phyloP scores from a whole-genome alignment of 768 basidiomycete species.

The Lactarius akahatsu region DNA sequence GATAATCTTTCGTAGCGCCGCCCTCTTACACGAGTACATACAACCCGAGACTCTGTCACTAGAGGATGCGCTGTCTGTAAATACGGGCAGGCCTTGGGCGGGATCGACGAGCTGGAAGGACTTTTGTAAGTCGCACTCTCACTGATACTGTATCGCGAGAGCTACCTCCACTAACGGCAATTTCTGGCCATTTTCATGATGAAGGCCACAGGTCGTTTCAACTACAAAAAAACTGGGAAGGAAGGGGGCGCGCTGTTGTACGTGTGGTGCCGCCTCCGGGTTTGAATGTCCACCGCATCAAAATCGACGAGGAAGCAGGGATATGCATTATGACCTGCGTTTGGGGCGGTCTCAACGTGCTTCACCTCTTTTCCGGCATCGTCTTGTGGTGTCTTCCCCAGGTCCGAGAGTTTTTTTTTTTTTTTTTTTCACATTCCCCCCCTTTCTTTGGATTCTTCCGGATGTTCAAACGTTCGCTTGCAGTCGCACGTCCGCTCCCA shows the following conservation, averaged over 20 bases:
- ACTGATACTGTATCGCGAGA: neutral
- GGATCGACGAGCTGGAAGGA: conserved; percentile 53
- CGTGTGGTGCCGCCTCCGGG: conserved; percentile 40
- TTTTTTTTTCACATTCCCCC: neutral
- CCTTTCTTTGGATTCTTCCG: neutral
- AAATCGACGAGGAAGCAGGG: conserved; percentile 64
- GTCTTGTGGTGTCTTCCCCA: conserved; percentile 62
- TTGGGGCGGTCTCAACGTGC: conserved; percentile 57
- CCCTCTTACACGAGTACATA: conserved; percentile 51
- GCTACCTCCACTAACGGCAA: neutral
- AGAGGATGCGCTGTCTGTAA: conserved; percentile 35
- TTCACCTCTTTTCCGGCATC: conserved; percentile 48
- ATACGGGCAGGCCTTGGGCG: conserved; percentile 39
- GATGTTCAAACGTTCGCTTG: conserved; percentile 4
- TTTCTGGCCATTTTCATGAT: conserved; percentile 8
- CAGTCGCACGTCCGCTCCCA: conserved; percentile 52
- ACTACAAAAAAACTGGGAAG: conserved; percentile 56
- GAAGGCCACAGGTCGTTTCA: conserved; percentile 49
- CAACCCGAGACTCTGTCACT: conserved; percentile 33
- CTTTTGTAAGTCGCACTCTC: conserved; percentile 49
- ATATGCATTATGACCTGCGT: conserved; percentile 58
- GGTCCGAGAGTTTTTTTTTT: conserved; percentile 38
- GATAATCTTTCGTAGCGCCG: conserved; percentile 58
- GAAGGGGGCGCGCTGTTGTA: conserved; percentile 44
- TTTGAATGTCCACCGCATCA: conserved; percentile 63